Conservation (phyloP, 2,329 filamentous ascomycete genomes). For the Dryadomyces quercus-mongolicae region DNA sequence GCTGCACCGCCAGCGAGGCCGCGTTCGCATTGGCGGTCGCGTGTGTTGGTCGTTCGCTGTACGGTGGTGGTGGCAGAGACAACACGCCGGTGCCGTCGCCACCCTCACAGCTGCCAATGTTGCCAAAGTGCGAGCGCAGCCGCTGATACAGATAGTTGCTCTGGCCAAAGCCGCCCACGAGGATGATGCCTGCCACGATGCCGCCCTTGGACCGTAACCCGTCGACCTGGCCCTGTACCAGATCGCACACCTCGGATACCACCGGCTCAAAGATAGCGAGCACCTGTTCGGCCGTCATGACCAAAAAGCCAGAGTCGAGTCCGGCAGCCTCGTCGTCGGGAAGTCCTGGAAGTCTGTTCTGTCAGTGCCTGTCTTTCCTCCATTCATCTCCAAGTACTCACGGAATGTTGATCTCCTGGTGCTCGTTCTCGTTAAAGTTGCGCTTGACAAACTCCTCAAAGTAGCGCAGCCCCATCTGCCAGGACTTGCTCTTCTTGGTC, state of each 20-base stretch:
- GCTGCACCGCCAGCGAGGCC: conserved; percentile 17
- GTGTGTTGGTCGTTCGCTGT: conserved; percentile 61
- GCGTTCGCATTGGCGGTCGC: conserved; percentile 20
- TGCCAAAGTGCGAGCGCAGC: conserved; percentile 55
- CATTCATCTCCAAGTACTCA: conserved; percentile 21
- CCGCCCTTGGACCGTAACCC: conserved; percentile 48
- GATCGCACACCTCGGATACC: conserved; percentile 55
- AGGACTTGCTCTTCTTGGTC: conserved; percentile 63
- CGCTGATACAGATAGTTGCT: conserved; percentile 63
- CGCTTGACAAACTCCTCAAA: conserved; percentile 80
- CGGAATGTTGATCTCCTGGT: conserved; percentile 67
- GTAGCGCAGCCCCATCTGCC: conserved; percentile 67
- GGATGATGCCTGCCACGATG: conserved; percentile 60
- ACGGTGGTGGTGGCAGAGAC: conserved; percentile 44
- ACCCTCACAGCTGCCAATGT: not conserved
- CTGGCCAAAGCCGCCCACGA: conserved; percentile 74
- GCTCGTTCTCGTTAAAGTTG: conserved; percentile 70
- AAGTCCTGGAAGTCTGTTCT: conserved; percentile 51
- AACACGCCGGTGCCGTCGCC: conserved; percentile 11
- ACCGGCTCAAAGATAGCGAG: conserved; percentile 68
- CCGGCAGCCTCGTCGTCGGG: conserved; percentile 65
- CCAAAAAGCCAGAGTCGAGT: conserved; percentile 63
- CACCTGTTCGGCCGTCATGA: conserved; percentile 57
- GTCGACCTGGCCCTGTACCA: conserved; percentile 56
- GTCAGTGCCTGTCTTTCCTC: not conserved